A percentile compares a stretch with the other conserved stretches of the same genome.
Conservation (phyloP, 352 stramenopile species). For the Pythium coloratum region DNA sequence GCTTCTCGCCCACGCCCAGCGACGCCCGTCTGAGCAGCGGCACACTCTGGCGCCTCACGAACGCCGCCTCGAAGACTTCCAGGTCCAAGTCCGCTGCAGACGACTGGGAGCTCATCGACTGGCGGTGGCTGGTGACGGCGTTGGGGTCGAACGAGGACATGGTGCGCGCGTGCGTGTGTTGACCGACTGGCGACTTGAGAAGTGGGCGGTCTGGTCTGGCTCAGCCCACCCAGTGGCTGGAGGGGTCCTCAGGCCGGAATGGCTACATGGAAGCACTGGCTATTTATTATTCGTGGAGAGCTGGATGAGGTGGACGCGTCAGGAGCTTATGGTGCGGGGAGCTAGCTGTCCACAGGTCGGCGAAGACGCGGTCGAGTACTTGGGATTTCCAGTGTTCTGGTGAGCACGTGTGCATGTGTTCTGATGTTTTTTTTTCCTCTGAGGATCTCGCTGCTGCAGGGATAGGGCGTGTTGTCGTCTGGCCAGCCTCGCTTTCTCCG, state of each 20-base stretch:
- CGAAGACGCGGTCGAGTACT: neutral
- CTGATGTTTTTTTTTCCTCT: neutral
- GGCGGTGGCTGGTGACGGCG: neutral
- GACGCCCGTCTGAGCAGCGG: neutral
- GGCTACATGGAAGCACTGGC: too few species aligned
- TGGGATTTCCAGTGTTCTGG: neutral
- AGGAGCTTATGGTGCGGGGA: neutral
- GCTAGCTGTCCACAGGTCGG: neutral
- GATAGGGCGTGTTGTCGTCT: neutral
- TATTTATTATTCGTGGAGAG: neutral
- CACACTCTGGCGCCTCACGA: neutral
- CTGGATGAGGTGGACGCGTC: neutral
- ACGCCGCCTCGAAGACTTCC: neutral
- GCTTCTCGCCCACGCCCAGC: neutral
- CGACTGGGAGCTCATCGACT: neutral
- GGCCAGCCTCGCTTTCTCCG: neutral
- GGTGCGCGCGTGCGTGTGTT: neutral
- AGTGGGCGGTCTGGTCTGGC: neutral
- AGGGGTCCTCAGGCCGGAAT: too few species aligned
- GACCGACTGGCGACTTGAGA: neutral
- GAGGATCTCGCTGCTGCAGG: neutral
- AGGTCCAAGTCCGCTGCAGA: neutral
- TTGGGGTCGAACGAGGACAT: conserved; percentile 3
- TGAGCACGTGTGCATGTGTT: neutral
- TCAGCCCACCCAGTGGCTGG: neutral